Evolutionary conservation across 2,329 filamentous ascomycete species (phyloP), one percentile per base, ranked within the genome.

Genomic region (Fusarium subtropicale): DNA sequence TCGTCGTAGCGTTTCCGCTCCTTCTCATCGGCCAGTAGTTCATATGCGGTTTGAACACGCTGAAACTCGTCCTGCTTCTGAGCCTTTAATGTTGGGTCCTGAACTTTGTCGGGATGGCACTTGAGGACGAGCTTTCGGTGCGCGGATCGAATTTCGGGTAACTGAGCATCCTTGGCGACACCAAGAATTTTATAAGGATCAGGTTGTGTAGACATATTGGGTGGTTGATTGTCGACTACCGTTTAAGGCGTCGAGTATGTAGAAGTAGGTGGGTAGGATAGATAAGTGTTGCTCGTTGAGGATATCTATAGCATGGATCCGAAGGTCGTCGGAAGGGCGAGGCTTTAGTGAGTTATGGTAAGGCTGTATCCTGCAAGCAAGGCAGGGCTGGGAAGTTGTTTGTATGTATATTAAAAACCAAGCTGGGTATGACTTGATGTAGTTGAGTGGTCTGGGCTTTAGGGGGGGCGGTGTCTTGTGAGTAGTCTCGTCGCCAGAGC

Each of bases 21-120:
- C 9, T 82, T 84, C 30, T 95, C 91, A 76, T 97, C 91, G 75
- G 89, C 92, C 64, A 99, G 87, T 31, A 96, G 85, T 80, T 98
- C 96, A 80, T 97, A 99, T 52, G 96, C 94, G 74, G 94, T 89
- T 79, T 97, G 94, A 34, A 98, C 92, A 77, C 89, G 90, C 80
- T 97, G 94, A 76, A 98, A 99, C 80, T 97, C 91, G 73, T 93
- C 90, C 73, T 92, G 89, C 79, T 94, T 97, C 73, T 88, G 83
- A 62, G 89, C 88, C 80, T 96, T 97, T 74, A 92, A 83, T 18
- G 88, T 84, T 55, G 91, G 89, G 75, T 97, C 88, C 71, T 93
- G 90, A 67, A 97, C 88, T 82, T 97, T 97, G 84, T 97, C 94
- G 34, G 94, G 94, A 74, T 97, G 94, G 77, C 91, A 94, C 79